phyloP scores from a whole-genome alignment of 176 grass and related monocot genomes.

The Aegilops umbellulata region DNA sequence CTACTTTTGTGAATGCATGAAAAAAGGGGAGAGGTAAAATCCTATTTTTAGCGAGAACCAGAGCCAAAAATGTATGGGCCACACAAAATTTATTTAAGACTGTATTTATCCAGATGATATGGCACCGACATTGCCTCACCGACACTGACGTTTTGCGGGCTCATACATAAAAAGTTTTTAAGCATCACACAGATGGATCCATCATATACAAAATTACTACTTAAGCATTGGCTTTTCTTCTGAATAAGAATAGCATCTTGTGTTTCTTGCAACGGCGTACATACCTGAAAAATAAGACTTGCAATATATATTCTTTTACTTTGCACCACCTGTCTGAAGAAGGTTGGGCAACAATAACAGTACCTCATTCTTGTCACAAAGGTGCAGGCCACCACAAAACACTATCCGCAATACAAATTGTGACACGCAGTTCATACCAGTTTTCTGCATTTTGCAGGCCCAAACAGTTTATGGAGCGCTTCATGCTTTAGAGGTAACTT shows the following conservation, averaged over 20 bases:
- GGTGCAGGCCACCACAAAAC: background rate
- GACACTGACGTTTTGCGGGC: background rate
- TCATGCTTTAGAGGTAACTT: conserved; percentile 88
- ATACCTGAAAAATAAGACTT: background rate
- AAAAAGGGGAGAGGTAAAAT: background rate
- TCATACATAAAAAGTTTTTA: too few relatives aligned
- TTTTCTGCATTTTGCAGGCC: conserved; percentile 59
- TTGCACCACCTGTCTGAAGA: background rate
- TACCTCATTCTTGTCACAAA: background rate
- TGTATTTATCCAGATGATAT: background rate
- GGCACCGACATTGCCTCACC: background rate
- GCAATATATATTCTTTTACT: background rate
- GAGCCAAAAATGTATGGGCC: background rate
- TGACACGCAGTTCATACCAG: background rate
- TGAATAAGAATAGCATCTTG: background rate
- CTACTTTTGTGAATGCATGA: background rate
- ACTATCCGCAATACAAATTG: background rate
- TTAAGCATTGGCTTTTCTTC: background rate
- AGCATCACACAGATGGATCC: background rate
- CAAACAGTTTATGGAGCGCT: conserved; percentile 84
- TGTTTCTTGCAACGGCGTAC: background rate
- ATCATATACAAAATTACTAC: background rate
- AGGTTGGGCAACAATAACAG: background rate
- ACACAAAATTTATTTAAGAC: background rate
- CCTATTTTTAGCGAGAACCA: background rate